A percentile compares a stretch with the other conserved stretches of the same genome.
Conservation (phyloP, 2,329 filamentous ascomycete species). For the Aspergillus ruber region DNA sequence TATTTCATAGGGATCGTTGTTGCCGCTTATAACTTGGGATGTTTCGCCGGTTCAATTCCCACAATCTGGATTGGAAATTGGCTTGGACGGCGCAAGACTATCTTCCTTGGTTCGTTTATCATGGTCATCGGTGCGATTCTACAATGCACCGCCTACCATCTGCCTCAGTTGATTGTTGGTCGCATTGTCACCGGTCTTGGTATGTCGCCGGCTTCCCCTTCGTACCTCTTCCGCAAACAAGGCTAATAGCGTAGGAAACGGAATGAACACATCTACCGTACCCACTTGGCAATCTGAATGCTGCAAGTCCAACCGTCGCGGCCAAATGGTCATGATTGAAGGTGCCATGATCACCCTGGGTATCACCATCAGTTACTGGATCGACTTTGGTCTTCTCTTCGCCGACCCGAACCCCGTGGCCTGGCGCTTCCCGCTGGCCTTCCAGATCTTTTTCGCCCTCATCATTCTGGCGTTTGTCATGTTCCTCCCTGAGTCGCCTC, state of each 20-base stretch:
- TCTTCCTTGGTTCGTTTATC: conserved; percentile 44
- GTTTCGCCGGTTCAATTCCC: conserved; percentile 45
- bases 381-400: conserved; percentile 49
- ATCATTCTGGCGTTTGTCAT: conserved; percentile 46
- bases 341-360: conserved; percentile 48
- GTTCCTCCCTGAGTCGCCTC: conserved; percentile 51
- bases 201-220: conserved; percentile 3
- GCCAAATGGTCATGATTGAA: conserved; percentile 49
- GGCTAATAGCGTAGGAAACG: conserved; percentile 27
- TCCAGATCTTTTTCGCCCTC: conserved; percentile 52
- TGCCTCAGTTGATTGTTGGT: conserved; percentile 47
- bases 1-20: conserved; percentile 30
- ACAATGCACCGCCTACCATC: conserved; percentile 42
- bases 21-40: conserved; percentile 44
- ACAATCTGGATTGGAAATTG: conserved; percentile 48
- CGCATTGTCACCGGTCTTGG: conserved; percentile 49
- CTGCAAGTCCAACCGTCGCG: conserved; percentile 45
- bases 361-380: conserved; percentile 47
- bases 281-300: conserved; percentile 49
- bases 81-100: conserved; percentile 46
- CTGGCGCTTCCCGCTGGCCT: conserved; percentile 53
- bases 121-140: conserved; percentile 47
- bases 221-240: not conserved
- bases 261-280: conserved; percentile 48
- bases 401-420: conserved; percentile 42